Evolutionary conservation across 352 stramenopile species (phyloP), one percentile per base, ranked within the genome.

Genomic region (Phytopythium mirpurense): DNA sequence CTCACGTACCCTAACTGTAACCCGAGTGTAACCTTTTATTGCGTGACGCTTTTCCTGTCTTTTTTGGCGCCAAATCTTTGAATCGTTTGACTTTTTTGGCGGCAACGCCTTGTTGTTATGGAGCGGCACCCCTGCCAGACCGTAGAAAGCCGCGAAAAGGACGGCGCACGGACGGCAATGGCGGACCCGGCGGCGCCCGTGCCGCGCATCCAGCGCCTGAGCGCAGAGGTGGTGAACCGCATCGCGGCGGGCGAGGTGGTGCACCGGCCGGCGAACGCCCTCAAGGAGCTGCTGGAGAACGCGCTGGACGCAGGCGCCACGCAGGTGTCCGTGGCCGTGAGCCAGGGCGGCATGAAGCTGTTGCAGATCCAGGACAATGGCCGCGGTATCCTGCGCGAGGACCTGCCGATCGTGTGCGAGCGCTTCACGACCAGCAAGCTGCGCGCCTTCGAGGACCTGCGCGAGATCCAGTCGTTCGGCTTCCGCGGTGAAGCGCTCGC

Each of bases 281-380:
- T 98, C 32, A 99, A 99, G 66, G 97, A 99, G 74, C 70, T 99
- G 15, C 67, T 99, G 41, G 97, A 99, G 78, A 99, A 99, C 76
- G 93, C 82, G 45, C 78, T 99, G 34, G 97, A 99, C 74, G 97
- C 97, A 14, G 90, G 89, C 18, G 78, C 88, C 3, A 96, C 82
- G 18, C 71, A 88, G 42, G 87, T 97, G 57, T 67, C 69, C 1
- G 75, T 97, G 23, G 87, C 81, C 0, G 68, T 78, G 35, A 81
- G 72, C 47, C 74, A 94, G 42, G 95, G 95, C 35, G 95, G 95
- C 0, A 68, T 98, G 24, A 96, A 97, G 70, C 63, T 97, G 41
- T 74, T 98, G 54, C 90, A 97, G 62, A 97, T 98, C 59, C 81
- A 97, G 60, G 95, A 98, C 77, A 97, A 98, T 59, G 95, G 95